Percentiles rank a stretch among this genome's conserved stretches.
Conservation (phyloP, 1,284 basidiomycete genomes). For the Tetrapyrgos nigripes region DNA sequence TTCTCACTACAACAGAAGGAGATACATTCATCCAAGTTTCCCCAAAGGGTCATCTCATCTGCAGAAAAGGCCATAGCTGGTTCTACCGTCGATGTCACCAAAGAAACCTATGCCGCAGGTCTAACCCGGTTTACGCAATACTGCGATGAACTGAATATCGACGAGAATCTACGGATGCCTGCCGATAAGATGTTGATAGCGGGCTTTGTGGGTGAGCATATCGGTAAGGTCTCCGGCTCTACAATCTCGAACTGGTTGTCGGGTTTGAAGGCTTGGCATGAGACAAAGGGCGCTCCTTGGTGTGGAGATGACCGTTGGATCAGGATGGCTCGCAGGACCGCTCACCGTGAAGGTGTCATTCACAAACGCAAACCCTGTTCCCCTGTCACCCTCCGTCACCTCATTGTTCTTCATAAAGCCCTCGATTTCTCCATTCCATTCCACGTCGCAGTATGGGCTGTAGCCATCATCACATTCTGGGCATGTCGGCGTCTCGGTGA, state of each 20-base stretch:
- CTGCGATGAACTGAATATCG: conserved; percentile 35
- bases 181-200: conserved; percentile 31
- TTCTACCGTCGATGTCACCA: conserved; percentile 18
- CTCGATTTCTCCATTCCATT: conserved; percentile 1
- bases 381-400: conserved; percentile 6
- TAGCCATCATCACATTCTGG: conserved; percentile 8
- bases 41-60: neutral
- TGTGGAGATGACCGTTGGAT: conserved; percentile 3
- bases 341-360: neutral
- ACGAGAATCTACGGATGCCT: conserved; percentile 38
- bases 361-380: neutral
- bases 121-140: conserved; percentile 40
- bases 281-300: conserved; percentile 7
- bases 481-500: conserved; percentile 15
- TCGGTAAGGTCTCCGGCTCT: no score
- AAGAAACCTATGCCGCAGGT: conserved; percentile 37
- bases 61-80: neutral
- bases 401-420: neutral
- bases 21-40: neutral
- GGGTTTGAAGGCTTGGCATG: conserved; percentile 14
- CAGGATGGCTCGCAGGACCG: neutral
- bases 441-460: conserved; percentile 9
- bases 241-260: conserved; percentile 6
- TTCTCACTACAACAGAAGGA: neutral
- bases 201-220: no score